A percentile compares a stretch with the other conserved stretches of the same genome.
phyloP scores from a whole-genome alignment of 106 monocot genomes.

The Dioscorea dumetorum region DNA sequence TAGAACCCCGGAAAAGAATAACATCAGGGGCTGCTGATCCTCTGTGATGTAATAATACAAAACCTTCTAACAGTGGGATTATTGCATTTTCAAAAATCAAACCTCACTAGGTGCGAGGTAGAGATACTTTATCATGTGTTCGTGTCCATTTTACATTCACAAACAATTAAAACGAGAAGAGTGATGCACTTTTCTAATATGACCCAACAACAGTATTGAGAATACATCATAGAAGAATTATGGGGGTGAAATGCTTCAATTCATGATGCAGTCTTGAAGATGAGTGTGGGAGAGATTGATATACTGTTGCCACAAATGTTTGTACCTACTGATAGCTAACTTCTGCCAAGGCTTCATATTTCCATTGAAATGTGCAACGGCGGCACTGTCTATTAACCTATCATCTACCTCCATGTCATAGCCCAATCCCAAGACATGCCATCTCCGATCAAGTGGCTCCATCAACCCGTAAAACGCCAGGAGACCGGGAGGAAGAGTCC shows the following conservation, averaged over 20 bases:
- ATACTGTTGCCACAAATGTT: slow-evolving; percentile 36
- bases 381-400: slow-evolving; percentile 47
- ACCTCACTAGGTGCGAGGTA: background rate
- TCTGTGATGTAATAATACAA: background rate
- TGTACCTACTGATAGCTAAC: slow-evolving; percentile 36
- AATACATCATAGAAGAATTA: no score
- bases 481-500: slow-evolving; percentile 42
- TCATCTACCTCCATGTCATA: slow-evolving; percentile 51
- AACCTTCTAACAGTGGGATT: background rate
- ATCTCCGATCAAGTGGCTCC: slow-evolving; percentile 60
- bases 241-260: background rate
- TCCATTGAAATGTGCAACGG: slow-evolving; percentile 46
- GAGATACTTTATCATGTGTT: background rate
- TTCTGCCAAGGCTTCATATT: slow-evolving; percentile 59
- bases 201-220: background rate
- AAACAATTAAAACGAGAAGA: background rate
- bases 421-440: slow-evolving; percentile 60
- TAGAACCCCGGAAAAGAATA: no score
- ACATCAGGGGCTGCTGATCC: no score
- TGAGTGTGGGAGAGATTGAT: slow-evolving; percentile 25
- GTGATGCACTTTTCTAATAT: background rate
- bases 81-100: background rate
- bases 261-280: slow-evolving; percentile 22
- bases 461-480: slow-evolving; percentile 47
- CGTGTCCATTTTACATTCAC: background rate